Evolutionary conservation across 192 early-diverging fungal species (phyloP).

Genomic region (Kappamyces sp.): DNA sequence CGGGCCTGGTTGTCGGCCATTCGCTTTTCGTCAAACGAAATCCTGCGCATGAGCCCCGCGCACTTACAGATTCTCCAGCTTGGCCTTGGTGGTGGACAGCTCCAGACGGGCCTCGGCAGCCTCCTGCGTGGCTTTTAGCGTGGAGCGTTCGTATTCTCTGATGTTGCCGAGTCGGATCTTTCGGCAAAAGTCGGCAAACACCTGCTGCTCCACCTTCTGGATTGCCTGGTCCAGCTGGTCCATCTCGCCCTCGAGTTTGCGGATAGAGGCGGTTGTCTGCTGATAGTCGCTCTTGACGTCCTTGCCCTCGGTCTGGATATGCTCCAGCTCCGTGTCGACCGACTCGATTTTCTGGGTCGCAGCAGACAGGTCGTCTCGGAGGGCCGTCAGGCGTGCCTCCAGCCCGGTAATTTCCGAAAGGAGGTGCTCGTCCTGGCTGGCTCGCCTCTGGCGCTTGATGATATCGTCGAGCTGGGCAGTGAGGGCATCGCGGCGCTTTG

Average conservation of each 20-base stretch:
- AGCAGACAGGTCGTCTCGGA: constrained; percentile 49
- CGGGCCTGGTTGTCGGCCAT: constrained; percentile 48
- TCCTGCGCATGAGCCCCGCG: constrained; percentile 17
- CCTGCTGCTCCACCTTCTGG: constrained; percentile 43
- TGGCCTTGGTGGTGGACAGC: constrained; percentile 71
- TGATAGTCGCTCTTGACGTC: constrained; percentile 40
- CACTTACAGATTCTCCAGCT: constrained; percentile 69
- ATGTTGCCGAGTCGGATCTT: constrained; percentile 67
- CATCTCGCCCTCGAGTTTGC: constrained; percentile 23
- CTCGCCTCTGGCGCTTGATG: constrained; percentile 56
- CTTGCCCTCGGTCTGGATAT: constrained; percentile 24
- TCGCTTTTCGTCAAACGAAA: constrained; percentile 70
- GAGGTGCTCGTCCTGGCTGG: constrained; percentile 30
- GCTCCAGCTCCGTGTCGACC: constrained; percentile 47
- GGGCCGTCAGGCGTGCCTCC: constrained; percentile 28
- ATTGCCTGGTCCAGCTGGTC: constrained; percentile 44
- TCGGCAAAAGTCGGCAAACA: constrained; percentile 79
- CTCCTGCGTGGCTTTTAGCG: constrained; percentile 65
- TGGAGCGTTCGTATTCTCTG: constrained; percentile 79
- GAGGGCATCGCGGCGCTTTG: constrained; percentile 63
- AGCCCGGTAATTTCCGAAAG: constrained; percentile 18
- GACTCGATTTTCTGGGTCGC: constrained; percentile 29
- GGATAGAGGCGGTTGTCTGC: constrained; percentile 7
- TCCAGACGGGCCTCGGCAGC: constrained; percentile 65
- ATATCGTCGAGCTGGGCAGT: constrained; percentile 67